Evolutionary conservation across 495 filamentous ascomycete genomes (phyloP).

Genomic region (Tuber umbilicatum): DNA sequence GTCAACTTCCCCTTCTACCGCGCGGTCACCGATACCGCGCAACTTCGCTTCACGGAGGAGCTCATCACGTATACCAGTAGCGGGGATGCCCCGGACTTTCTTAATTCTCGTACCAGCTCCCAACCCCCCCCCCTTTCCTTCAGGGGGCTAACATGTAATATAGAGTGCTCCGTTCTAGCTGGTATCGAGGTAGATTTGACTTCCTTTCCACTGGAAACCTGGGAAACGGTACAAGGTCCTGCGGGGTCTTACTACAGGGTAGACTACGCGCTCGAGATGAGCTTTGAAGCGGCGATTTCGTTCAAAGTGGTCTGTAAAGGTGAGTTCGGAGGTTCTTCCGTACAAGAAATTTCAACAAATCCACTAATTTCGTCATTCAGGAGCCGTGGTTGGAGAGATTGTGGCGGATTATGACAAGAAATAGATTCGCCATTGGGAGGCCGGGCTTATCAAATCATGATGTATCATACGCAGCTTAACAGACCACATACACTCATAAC

Average conservation of each 20-base stretch:
- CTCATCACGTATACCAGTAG: neutral
- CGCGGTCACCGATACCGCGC: neutral
- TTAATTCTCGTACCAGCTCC: neutral
- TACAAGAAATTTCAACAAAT: neutral
- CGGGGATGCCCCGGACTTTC: neutral
- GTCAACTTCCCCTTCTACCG: neutral
- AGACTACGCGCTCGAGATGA: neutral
- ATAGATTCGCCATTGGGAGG: neutral
- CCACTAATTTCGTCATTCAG: neutral
- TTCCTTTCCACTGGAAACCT: neutral
- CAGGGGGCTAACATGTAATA: neutral
- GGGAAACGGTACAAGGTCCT: neutral
- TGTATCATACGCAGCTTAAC: neutral
- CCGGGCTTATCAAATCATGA: neutral
- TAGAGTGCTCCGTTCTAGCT: neutral
- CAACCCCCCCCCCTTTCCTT: neutral
- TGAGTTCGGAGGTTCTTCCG: neutral
- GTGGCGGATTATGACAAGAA: slow-evolving; percentile 5
- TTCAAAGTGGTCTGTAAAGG: neutral
- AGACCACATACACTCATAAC: neutral
- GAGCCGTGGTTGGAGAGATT: neutral
- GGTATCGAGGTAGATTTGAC: neutral
- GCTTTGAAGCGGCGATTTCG: neutral
- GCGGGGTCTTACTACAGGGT: neutral
- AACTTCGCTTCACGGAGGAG: neutral